Base-by-base conservation (phyloP, 1,284 basidiomycete species). In the Cutaneotrichosporon daszewskae region DNA sequence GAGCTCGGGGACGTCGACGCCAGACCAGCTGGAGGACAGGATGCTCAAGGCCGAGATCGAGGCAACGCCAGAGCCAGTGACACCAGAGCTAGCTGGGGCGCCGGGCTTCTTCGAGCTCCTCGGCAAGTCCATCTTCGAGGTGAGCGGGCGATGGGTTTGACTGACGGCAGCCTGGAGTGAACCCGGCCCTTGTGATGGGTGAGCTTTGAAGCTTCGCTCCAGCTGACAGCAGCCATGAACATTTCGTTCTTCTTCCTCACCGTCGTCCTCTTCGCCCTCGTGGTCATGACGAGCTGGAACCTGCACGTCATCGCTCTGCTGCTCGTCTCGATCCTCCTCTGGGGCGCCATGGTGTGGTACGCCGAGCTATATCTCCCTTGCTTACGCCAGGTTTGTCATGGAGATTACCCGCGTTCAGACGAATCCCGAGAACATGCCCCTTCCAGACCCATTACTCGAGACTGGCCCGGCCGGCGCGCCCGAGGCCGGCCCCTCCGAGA, bases 261-360 rank as follows among this genome's bases (percentile, higher is more conserved):
- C 28, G 31, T 71, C 19, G 59, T 59, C 1, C 55, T 71, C n/a
- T 54, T 67, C 49, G 62, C 47, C 12, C 54, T 69, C 18, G 64
- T 58, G 4, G 54, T 59, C 43, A 38, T 71, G n/a, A 67, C 68
- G 9, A 31, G 46, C 9, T 68, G 62, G 62, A 68, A 68, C 52
- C 51, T 49, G 36, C 64, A 68, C 40, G 67, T 69, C 36, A 38
- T 71, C 31, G 26, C 63, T 9, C 43, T 71, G 18, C 50, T 68
- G 16, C 53, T 40, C 9, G 54, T 64, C 9, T 61, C 60, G 8
- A 48, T 51, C 0, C 27, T 59, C 5, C 49, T 71, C 13, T 71
- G 69, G 69, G 56, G 39, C 0, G 56, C 65, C 14, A 71, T 71
- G 69, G 43, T 61, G 13, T 68, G 66, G 69, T 68, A 22, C 28